Percentiles rank a stretch among this genome's conserved stretches.
Conservation (phyloP, 176 grass and related monocot species). For the Avena eriantha region DNA sequence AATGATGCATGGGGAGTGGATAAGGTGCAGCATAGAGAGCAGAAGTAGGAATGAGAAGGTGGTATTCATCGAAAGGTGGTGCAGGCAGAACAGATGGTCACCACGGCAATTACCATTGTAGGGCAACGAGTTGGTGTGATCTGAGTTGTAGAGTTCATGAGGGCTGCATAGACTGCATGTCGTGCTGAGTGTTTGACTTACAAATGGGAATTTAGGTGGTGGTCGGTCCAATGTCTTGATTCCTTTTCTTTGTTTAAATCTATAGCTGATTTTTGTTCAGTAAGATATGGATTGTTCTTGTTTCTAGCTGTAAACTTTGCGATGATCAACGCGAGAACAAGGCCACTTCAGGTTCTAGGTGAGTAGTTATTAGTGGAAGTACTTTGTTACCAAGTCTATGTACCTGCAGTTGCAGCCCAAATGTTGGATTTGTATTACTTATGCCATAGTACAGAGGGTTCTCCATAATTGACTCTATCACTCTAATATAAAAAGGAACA, state of each 20-base stretch:
- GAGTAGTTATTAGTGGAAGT: neutral
- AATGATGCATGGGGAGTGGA: neutral
- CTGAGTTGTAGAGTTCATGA: neutral
- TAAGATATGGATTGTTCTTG: neutral
- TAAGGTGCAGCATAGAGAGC: neutral
- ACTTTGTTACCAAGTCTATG: neutral
- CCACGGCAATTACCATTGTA: neutral
- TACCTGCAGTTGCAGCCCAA: neutral
- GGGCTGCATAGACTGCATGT: neutral
- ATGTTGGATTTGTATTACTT: neutral
- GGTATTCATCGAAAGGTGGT: neutral
- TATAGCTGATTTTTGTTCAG: neutral
- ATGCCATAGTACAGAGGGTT: neutral
- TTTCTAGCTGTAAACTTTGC: constrained; percentile 18
- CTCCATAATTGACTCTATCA: neutral
- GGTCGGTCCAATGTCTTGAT: neutral
- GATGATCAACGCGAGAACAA: neutral
- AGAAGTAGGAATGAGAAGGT: neutral
- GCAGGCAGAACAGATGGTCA: neutral
- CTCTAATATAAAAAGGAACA: neutral
- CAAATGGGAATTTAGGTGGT: neutral
- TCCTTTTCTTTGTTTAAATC: neutral
- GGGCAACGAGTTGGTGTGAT: neutral
- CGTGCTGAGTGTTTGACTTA: neutral
- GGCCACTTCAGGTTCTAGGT: neutral